Evolutionary conservation across 192 early-diverging fungal species (phyloP).

Genomic region (Gonapodya prolifera): DNA sequence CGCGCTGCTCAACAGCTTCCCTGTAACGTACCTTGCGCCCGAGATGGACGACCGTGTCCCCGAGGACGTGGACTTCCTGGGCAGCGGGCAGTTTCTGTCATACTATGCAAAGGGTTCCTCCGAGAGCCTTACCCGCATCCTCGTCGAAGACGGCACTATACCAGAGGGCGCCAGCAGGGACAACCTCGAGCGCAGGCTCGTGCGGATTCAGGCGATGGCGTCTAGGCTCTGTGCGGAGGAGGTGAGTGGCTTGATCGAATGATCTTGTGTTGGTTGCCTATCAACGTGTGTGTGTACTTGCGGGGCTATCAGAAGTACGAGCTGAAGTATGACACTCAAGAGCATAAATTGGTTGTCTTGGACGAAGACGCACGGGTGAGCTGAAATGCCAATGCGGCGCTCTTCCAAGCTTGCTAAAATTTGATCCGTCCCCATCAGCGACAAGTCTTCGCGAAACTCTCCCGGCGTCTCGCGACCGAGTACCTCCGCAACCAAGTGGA

Average conservation of each 20-base stretch:
- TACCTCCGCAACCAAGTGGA: neutral
- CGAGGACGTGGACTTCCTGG: neutral
- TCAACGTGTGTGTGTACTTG: too few species aligned
- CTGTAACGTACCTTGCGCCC: neutral
- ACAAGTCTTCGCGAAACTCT: neutral
- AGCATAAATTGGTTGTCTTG: neutral
- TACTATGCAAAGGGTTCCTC: neutral
- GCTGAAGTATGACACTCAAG: neutral
- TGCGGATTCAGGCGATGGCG: neutral
- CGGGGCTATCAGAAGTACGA: neutral
- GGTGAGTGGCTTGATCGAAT: neutral
- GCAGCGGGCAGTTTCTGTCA: neutral
- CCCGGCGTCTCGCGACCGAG: neutral
- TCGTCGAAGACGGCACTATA: neutral
- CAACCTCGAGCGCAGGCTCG: neutral
- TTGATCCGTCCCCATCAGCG: neutral
- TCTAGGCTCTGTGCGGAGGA: neutral
- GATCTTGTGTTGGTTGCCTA: too few species aligned
- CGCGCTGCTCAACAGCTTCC: neutral
- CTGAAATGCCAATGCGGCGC: neutral
- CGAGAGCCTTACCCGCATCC: neutral
- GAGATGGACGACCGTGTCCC: neutral
- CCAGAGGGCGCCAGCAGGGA: neutral
- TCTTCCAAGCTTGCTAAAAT: neutral
- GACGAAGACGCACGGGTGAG: neutral